Base-by-base conservation (phyloP, 768 basidiomycete species). In the Leccinum subtestaceum region DNA sequence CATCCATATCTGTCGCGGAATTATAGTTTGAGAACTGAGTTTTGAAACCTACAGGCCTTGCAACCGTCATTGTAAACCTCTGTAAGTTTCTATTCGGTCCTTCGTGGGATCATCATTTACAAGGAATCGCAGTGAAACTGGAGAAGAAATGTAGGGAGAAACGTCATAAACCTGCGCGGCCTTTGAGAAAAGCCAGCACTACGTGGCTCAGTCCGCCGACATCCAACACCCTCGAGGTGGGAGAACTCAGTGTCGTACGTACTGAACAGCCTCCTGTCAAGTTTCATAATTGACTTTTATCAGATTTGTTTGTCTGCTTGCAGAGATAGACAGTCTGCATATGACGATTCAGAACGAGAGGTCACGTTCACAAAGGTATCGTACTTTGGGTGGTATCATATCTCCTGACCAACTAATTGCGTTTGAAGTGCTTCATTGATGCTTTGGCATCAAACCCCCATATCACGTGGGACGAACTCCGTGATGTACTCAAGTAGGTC, bases 251-350 rank as follows among this genome's bases (percentile, higher is more conserved):
- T 31, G 70, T 71, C 1, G 69, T 71, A 45, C 4, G 64, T 13
- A 29, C 13, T n/a, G 11, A 17, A 50, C 36, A 27, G 4, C 29
- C 6, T 52, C 21, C 15, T 19, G 2, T 2, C 5, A 12, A 32
- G 3, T 12, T 40, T 25, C 9, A 25, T 48, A 27, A 2, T 55
- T 23, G 4, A 19, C 2, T n/a, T 13, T 25, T 5, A 1, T 12
- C 19, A 71, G 69, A 65, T 73, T 13, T 73, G 63, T 47, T 38
- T 73, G 17, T 69, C 69, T 2, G 67, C 70, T 11, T 71, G 71
- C 45, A 63, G 64, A 11, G 67, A 72, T 17, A 51, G 51, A 13
- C 67, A 71, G 3, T 5, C 40, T 21, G 69, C 71, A 4, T 57
- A 61, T 15, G 70, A 71, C 43, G 67, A 71, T 36, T 34, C 53